A percentile compares a stretch with the other conserved stretches of the same genome.
phyloP scores from a whole-genome alignment of 2,329 filamentous ascomycete genomes.

The Ascochyta fabae region DNA sequence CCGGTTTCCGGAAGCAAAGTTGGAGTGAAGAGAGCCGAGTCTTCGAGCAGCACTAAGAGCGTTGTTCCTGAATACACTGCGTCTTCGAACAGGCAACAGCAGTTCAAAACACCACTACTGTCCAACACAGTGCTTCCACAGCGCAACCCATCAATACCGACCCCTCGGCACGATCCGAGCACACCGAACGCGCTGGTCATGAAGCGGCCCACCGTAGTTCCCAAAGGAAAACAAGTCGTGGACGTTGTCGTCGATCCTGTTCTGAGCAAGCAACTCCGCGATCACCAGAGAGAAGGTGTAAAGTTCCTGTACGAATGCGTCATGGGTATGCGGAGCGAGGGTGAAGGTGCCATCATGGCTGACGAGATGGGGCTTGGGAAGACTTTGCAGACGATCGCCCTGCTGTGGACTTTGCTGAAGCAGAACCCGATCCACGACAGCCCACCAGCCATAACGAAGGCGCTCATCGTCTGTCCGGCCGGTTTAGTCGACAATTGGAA shows the following conservation, averaged over 20 bases:
- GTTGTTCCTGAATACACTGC: constrained; percentile 46
- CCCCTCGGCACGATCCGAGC: constrained; percentile 70
- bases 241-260: constrained; percentile 77
- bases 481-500: constrained; percentile 76
- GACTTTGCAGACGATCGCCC: constrained; percentile 73
- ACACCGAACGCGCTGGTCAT: constrained; percentile 69
- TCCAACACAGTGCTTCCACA: constrained; percentile 59
- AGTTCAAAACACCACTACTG: constrained; percentile 69
- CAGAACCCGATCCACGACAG: constrained; percentile 70
- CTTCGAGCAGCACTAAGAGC: constrained; percentile 38
- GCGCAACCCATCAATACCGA: constrained; percentile 56
- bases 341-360: constrained; percentile 73
- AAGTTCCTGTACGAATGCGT: constrained; percentile 77
- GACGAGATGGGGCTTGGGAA: constrained; percentile 81
- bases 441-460: constrained; percentile 70
- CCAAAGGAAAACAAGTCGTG: constrained; percentile 69
- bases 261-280: constrained; percentile 66
- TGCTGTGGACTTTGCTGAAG: constrained; percentile 75
- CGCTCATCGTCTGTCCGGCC: constrained; percentile 75
- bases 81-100: constrained; percentile 50
- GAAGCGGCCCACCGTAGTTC: constrained; percentile 63
- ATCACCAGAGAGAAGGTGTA: constrained; percentile 73
- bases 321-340: constrained; percentile 72
- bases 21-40: constrained; percentile 27
- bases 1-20: constrained; percentile 7